Evolutionary conservation across 768 basidiomycete species (phyloP), one percentile per base, ranked within the genome.

Genomic region (Leucogyrophana mollusca): DNA sequence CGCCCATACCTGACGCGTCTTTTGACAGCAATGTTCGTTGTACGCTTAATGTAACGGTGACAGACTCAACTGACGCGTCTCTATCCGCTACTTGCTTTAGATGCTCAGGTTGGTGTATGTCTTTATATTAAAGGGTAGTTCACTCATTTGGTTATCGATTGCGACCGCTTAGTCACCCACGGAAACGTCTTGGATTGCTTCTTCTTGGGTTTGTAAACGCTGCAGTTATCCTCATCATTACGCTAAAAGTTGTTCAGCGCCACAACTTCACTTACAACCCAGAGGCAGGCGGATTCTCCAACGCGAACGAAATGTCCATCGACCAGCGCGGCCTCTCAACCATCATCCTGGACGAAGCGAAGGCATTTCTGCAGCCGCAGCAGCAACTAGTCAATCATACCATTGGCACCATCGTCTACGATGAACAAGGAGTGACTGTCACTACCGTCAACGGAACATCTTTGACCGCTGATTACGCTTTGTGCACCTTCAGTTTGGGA

Each of bases 401-500:
- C 3, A 77, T 87, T 37, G 63, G 61, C 27, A 59, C 52, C 5
- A 73, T 87, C 49, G 57, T 65, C 8, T 75, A 83, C 52, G 71
- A 69, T 4, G 51, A 55, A n/a, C 47, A 67, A 16, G 67, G 74
- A 3, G 80, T 81, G 13, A 64, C 59, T 1, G 74, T 87, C 24
- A 67, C 68, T 13, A 66, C 83, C 23, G 51, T 61, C 1, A 63
- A 73, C 46, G 80, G 79, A 1, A 50, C 62, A 23, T 63, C 34
- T 2, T 55, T 85, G 20, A 65, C 60, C 13, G 82, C 74, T 9
- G 76, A 84, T 42, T 80, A 83, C 57, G 82, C 77, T 3, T 56
- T 87, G 21, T 79, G 77, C 51, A 87, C 85, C 0, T 87, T 87
- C 64, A 85, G 83, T 50, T 58, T 84, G 2, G 85, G 85, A 0